These are phyloP conservation scores for Aspergillus brasiliensis DNA, from an alignment of 2,329 filamentous ascomycete species.

Conservation along the genomic window DNA sequence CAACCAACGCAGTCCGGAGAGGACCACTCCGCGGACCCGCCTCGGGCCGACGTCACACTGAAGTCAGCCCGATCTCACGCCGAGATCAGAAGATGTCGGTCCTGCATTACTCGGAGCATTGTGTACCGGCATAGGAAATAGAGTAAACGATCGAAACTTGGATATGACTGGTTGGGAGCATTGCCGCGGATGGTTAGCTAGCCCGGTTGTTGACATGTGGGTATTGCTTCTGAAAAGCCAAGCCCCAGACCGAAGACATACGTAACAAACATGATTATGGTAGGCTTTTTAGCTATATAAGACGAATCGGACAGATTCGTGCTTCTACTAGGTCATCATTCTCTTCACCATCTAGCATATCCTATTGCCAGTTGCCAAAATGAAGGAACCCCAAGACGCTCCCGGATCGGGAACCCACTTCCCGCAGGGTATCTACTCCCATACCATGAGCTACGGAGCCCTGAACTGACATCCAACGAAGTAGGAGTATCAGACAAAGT, in stretches of 20 bases:
- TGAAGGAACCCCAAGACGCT: constrained; percentile 2
- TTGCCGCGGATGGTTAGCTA: neutral
- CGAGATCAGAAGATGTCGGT: neutral
- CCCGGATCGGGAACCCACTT: neutral
- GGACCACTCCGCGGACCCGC: neutral
- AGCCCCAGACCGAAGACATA: neutral
- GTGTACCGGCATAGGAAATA: neutral
- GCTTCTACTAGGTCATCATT: too few relatives aligned
- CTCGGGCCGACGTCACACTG: constrained; percentile 6
- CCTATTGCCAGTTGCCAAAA: neutral
- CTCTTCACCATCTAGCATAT: too few relatives aligned
- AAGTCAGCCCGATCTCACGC: neutral
- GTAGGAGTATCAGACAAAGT: neutral
- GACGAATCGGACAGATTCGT: neutral
- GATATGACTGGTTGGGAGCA: neutral
- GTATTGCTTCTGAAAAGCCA: neutral
- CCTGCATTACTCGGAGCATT: neutral
- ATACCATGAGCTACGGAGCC: neutral
- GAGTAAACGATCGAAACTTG: neutral
- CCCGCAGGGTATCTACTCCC: neutral
- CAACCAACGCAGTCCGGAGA: neutral
- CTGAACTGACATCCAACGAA: neutral
- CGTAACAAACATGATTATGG: neutral
- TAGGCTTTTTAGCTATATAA: neutral
- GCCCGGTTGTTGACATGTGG: too few relatives aligned